Base-by-base conservation (phyloP, 805 yeast genomes). In the Nakazawaea ishiwadae region DNA sequence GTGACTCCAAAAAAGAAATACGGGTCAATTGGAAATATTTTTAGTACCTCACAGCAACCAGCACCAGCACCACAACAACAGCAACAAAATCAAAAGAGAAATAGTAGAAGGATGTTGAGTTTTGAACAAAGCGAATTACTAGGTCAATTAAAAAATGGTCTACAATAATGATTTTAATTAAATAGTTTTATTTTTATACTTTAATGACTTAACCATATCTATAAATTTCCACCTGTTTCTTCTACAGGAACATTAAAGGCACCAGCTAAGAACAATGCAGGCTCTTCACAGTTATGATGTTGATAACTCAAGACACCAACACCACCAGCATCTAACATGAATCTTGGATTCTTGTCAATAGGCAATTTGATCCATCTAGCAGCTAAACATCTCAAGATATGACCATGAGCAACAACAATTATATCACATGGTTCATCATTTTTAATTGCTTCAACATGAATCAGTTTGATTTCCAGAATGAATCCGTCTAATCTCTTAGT, bases 321-420 rank as follows among this genome's bases (percentile, higher is more conserved):
- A 32, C 96, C 97, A 49, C 97, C 96, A 20, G 98, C 96, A 58
- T 91, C 96, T 51, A 91, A 68, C 59, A 91, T 68, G 60, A 89
- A 81, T 50, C 81, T 77, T 8, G 96, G 96, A 58, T 90, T 85
- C 35, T 58, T 65, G 47, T 60, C 53, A 44, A 84, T 66, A n/a
- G 69, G 69, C 31, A 70, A 61, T 2, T 73, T 75, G 29, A 85
- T 79, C 98, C 98, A 91, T 45, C 96, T 66, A 16, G 89, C 87
- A 6, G 91, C 95, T 54, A 91, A 79, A 57, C 91, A 84, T 55
- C 97, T 80, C 51, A 91, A 67, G 37, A 90, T 84, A 55, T 91
- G 98, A 33, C 98, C 98, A 57, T 91, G 98, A 9, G 91, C 97
- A 45, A 90, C 83, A 7, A 89, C 81, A 47, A 90, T 54, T 28